Evolutionary conservation across 2,329 filamentous ascomycete species (phyloP).

Genomic region (Fusarium newnesense): DNA sequence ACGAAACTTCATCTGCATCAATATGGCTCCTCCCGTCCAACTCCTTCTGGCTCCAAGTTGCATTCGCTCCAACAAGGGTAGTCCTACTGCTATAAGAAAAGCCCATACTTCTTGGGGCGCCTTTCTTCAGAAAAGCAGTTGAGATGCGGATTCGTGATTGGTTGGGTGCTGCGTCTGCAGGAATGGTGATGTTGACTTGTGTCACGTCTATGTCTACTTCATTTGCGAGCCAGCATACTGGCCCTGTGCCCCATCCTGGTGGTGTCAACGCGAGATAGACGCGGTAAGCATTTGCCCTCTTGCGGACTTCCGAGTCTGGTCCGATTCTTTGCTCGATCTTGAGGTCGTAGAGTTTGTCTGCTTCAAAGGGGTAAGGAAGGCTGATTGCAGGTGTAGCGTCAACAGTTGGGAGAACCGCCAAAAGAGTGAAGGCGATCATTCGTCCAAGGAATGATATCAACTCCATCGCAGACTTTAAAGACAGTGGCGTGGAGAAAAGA

Average conservation of each 20-base stretch:
- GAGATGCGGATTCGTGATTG: slow-evolving; percentile 29
- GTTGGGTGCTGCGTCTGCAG: slow-evolving; percentile 36
- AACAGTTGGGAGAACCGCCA: slow-evolving; percentile 7
- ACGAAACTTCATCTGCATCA: slow-evolving; percentile 30
- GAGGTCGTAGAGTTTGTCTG: slow-evolving; percentile 14
- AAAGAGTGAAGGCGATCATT: slow-evolving; percentile 28
- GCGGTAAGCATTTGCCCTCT: slow-evolving; percentile 31
- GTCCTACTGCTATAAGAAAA: slow-evolving; percentile 32
- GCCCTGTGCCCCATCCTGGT: slow-evolving; percentile 36
- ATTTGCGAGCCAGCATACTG: slow-evolving; percentile 37
- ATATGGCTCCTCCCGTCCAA: slow-evolving; percentile 33
- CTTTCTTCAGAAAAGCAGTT: slow-evolving; percentile 25
- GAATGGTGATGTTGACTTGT: slow-evolving; percentile 40
- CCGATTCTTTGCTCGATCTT: slow-evolving; percentile 29
- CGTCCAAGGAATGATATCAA: slow-evolving; percentile 16
- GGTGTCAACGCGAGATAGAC: slow-evolving; percentile 35
- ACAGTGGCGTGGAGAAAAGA: background rate
- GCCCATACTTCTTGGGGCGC: slow-evolving; percentile 18
- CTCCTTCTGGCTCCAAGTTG: slow-evolving; percentile 38
- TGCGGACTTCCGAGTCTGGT: slow-evolving; percentile 16
- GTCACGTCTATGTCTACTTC: slow-evolving; percentile 18
- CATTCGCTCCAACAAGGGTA: slow-evolving; percentile 31
- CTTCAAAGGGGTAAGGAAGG: slow-evolving; percentile 38
- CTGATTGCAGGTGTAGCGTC: slow-evolving; percentile 20
- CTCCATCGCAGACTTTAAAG: slow-evolving; percentile 15